Base-by-base conservation (phyloP, 306 rosid genomes). In the Potentilla sterilis region DNA sequence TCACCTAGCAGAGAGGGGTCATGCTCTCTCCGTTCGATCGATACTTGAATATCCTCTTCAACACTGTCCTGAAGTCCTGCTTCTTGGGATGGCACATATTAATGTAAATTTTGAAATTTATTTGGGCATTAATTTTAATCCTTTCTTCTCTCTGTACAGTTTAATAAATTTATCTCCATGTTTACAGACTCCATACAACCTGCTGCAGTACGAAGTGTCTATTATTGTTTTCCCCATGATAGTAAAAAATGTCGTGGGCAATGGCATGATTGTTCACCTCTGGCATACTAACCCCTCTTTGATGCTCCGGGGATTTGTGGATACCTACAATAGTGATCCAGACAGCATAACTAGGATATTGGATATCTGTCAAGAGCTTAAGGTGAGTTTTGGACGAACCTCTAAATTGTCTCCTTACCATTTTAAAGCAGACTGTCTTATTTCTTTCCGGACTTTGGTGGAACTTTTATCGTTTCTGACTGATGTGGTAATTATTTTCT, bases 1-100 rank as follows among this genome's bases (percentile, higher is more conserved):
- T 80, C 90, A 83, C 86, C 84, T 96, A 69, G 92, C 99, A 70
- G 99, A 96, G 89, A 88, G 86, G 83, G 99, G 99, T 80, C 91
- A 92, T 83, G 98, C 98, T 75, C 79, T 82, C 86, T 77, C 86
- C 63, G 97, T 92, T 82, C 92, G 92, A 73, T 81, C 90, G 16
- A 84, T 96, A 70, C 87, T 96, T 65, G 93, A 90, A 52, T 83
- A 85, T 87, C 98, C 99, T 75, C 93, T 96, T 47, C 88, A 89
- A 80, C 86, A 90, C 82, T 92, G 98, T 79, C 91, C 99, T 48
- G 99, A 92, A 85, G 77, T 92, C 74, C 86, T 96, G 82, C 97
- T 96, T 78, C 98, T 92, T 72, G 99, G 99, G 80, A 78, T 96
- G 87, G 85, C 99, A 69, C 88, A 89, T 22, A 77, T 85, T 70